A percentile compares a stretch with the other conserved stretches of the same genome.
These are phyloP conservation scores for Gryganskiella cystojenkinii DNA, from an alignment of 192 early-diverging fungal species.

Conservation along the genomic window DNA sequence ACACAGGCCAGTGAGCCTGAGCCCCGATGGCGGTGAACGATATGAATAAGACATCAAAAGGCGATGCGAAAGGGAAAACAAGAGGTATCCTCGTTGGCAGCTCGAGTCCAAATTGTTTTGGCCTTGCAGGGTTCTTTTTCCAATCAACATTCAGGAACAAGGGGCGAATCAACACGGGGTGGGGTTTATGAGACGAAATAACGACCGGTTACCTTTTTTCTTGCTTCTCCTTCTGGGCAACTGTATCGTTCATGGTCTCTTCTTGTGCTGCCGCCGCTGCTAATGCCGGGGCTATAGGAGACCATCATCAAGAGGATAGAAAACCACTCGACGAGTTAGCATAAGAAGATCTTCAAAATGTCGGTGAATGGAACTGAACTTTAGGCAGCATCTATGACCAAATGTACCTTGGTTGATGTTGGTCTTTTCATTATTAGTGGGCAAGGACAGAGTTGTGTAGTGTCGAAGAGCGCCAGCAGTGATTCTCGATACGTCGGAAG, in stretches of 20 bases:
- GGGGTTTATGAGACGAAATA: too few species aligned
- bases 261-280: conserved; percentile 28
- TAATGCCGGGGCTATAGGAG: conserved; percentile 33
- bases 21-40: too few species aligned
- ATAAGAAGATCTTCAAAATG: background rate
- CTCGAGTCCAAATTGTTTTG: too few species aligned
- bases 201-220: conserved; percentile 48
- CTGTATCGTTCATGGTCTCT: conserved; percentile 16
- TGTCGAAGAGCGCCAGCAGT: conserved; percentile 26
- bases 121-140: too few species aligned
- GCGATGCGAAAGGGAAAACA: too few species aligned
- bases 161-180: too few species aligned
- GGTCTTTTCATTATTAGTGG: conserved; percentile 29
- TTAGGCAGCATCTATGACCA: background rate
- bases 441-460: conserved; percentile 16
- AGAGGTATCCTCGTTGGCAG: too few species aligned
- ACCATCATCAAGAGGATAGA: background rate
- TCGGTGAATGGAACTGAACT: background rate
- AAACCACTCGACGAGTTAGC: background rate
- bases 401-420: conserved; percentile 39
- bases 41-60: too few species aligned
- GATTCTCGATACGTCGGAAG: too few species aligned
- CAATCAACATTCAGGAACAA: too few species aligned
- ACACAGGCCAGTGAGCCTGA: too few species aligned
- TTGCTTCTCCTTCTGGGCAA: conserved; percentile 29